Evolutionary conservation across 1,139 yeast species (phyloP), one percentile per base, ranked within the genome.

Genomic region (Scheffersomyces titani): DNA sequence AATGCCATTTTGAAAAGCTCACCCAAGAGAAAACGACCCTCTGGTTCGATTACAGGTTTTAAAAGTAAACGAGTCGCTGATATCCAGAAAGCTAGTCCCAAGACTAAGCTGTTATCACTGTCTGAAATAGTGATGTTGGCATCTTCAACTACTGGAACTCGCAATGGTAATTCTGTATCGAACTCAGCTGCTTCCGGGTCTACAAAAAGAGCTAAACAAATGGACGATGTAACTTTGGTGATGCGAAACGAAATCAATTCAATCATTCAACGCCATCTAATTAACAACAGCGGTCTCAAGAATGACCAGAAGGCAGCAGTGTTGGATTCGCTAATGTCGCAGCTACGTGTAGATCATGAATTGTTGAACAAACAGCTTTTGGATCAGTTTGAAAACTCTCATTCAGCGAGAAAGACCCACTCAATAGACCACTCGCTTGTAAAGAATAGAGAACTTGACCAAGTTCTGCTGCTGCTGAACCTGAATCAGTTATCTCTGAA

Each of bases 291-390:
- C 9, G 45, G 47, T 11, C 58, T 69, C 24, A 50, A 59, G 18
- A 63, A 61, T 6, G 56, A 57, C 48, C 71, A 70, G 36, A 70
- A 70, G 52, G 53, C 62, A 9, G 55, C 61, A 9, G 55, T 71
- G 54, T 50, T 72, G 49, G 72, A 69, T 55, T 60, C 69, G 13
- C 67, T 72, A 47, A 59, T 70, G 4, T 63, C 69, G 4, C 74
- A 69, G 54, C 61, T 72, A n/a, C 56, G 69, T 18, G 54, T 60
- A 18, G 76, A 72, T 55, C 70, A 69, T 54, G 64, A 67, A 50
- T 59, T 56, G 16, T 59, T 62, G 24, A 61, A 62, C 44, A 60
- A 52, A 19, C 55, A 55, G 18, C 61, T 63, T 49, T 52, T 61
- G 48, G 59, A 57, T 18, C 62, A 56, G 52, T 53, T 62, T 13